A percentile compares a stretch with the other conserved stretches of the same genome.
Evolutionary conservation across 1,284 basidiomycete species (phyloP).

Genomic region (Cryptococcus depauperatus): DNA sequence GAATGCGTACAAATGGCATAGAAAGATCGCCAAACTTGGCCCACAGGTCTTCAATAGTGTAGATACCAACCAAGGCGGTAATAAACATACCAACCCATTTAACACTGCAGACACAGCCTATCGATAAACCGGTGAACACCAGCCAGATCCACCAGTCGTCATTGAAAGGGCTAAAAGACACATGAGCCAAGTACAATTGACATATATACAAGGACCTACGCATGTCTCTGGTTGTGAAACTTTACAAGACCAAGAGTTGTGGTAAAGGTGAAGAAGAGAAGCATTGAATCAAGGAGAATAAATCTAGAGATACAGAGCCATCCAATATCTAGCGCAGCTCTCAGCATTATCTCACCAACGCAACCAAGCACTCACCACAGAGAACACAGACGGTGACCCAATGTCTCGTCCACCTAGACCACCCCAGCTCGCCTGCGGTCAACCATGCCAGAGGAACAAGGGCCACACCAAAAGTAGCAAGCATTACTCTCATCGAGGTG

Average conservation of each 20-base stretch:
- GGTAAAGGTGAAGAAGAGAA: constrained; percentile 95
- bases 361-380: constrained; percentile 57
- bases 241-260: constrained; percentile 91
- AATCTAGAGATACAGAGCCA: constrained; percentile 96
- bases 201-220: constrained; percentile 61
- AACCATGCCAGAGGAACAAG: constrained; percentile 97
- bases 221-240: constrained; percentile 93
- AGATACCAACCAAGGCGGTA: constrained; percentile 85
- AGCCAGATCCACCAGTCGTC: constrained; percentile 98
- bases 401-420: constrained; percentile 84
- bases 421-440: constrained; percentile 88
- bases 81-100: constrained; percentile 97
- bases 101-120: constrained; percentile 92
- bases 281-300: constrained; percentile 95
- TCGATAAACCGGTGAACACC: constrained; percentile 77
- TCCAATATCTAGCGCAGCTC: too few species aligned
- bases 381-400: constrained; percentile 90
- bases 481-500: constrained; percentile 87
- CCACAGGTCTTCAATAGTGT: constrained; percentile 97
- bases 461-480: constrained; percentile 86
- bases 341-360: constrained; percentile 33
- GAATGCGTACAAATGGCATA: constrained; percentile 67
- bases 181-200: not conserved
- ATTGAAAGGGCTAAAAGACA: constrained; percentile 53
- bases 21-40: constrained; percentile 93